These are phyloP conservation scores for Taiwanofungus camphoratus DNA, from an alignment of 1,284 basidiomycete species.

Conservation along the genomic window DNA sequence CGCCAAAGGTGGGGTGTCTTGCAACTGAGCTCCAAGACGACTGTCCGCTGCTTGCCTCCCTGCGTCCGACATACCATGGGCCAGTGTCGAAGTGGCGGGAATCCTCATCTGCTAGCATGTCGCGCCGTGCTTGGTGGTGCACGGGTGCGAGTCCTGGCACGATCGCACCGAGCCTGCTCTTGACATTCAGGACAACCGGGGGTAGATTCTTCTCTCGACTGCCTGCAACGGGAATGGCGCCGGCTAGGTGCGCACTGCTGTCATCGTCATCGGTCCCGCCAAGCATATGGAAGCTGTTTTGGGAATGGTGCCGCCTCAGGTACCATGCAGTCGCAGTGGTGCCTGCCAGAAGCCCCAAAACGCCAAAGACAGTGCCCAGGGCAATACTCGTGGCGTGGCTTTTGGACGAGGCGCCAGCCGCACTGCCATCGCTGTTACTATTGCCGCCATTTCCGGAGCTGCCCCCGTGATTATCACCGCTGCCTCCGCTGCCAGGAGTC, in stretches of 20 bases:
- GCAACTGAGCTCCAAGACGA: conserved; percentile 23
- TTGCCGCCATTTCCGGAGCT: conserved; percentile 15
- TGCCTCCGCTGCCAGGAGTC: neutral
- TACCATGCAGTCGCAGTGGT: conserved; percentile 39
- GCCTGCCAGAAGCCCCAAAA: conserved; percentile 43
- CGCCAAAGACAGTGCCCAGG: conserved; percentile 50
- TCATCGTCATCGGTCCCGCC: conserved; percentile 31
- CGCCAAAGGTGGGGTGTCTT: conserved; percentile 24
- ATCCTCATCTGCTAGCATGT: conserved; percentile 78
- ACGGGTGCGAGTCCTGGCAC: conserved; percentile 18
- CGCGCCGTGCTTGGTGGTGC: conserved; percentile 35
- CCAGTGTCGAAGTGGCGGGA: conserved; percentile 41
- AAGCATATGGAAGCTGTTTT: conserved; percentile 40
- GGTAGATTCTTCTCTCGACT: conserved; percentile 19
- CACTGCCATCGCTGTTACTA: conserved; percentile 11
- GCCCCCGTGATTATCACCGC: conserved; percentile 7
- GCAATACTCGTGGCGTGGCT: conserved; percentile 40
- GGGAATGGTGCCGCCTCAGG: conserved; percentile 28
- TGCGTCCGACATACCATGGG: conserved; percentile 16
- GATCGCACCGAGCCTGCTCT: conserved; percentile 21
- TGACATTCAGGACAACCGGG: conserved; percentile 21
- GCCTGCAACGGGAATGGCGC: conserved; percentile 26
- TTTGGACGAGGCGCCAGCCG: conserved; percentile 18
- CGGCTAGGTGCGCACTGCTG: conserved; percentile 26
- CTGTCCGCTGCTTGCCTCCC: conserved; percentile 23